These are phyloP conservation scores for Pythium volutum DNA, from an alignment of 352 stramenopile species.

Conservation along the genomic window DNA sequence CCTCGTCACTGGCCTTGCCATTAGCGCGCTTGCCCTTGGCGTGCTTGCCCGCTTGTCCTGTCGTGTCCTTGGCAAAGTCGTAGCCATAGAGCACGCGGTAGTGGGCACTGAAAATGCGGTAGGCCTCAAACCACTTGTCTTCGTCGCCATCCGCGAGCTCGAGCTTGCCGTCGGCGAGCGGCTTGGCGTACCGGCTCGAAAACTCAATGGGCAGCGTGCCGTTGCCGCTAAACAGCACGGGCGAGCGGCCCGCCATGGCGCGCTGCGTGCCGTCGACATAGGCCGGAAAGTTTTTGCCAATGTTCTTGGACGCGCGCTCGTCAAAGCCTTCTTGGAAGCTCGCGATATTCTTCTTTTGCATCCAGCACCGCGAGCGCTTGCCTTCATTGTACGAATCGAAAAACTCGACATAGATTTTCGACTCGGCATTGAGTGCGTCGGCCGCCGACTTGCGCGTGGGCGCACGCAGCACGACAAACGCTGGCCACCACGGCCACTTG, in stretches of 20 bases:
- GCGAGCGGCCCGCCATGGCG: slow-evolving; percentile 60
- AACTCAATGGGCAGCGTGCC: slow-evolving; percentile 79
- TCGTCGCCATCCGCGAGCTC: slow-evolving; percentile 30
- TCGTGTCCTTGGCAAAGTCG: slow-evolving; percentile 26
- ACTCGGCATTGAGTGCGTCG: slow-evolving; percentile 58
- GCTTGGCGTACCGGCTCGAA: slow-evolving; percentile 63
- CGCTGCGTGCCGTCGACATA: slow-evolving; percentile 73
- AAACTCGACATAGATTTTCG: slow-evolving; percentile 82
- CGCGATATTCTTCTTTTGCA: slow-evolving; percentile 77
- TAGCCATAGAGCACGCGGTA: slow-evolving; percentile 31
- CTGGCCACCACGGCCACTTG: slow-evolving; percentile 83
- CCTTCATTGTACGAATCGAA: slow-evolving; percentile 74
- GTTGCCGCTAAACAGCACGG: slow-evolving; percentile 57
- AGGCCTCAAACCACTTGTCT: slow-evolving; percentile 66
- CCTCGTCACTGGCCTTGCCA: background rate
- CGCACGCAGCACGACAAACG: slow-evolving; percentile 73
- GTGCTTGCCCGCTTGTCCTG: slow-evolving; percentile 17
- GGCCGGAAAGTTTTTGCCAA: slow-evolving; percentile 75
- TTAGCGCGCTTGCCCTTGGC: slow-evolving; percentile 15
- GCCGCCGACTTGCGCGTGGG: slow-evolving; percentile 51
- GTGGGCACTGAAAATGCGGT: slow-evolving; percentile 56
- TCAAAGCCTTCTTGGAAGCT: slow-evolving; percentile 75
- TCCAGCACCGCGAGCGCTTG: slow-evolving; percentile 79
- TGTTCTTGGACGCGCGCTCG: slow-evolving; percentile 72
- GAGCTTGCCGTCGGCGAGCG: slow-evolving; percentile 43